Evolutionary conservation across 1,139 yeast species (phyloP), one percentile per base, ranked within the genome.

Genomic region (Scheffersomyces cryptocercus): DNA sequence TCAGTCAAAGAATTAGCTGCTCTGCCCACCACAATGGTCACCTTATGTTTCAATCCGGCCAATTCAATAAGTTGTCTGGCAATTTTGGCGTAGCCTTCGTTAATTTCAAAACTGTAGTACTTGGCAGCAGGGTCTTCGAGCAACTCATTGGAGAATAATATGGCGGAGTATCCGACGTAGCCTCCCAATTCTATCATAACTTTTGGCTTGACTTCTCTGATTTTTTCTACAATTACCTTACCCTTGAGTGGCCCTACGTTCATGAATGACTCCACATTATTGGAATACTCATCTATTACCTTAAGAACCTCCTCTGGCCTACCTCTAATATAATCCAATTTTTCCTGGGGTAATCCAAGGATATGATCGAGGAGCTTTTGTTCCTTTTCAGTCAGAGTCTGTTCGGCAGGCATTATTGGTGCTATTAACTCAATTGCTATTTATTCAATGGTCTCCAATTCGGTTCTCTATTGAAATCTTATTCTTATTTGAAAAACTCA

Each of bases 131-230:
- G 45, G 39, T 54, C 60, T 32, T 56, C 49, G 6, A 51, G 46
- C 47, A 69, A 47, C 45, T 62, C 60, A 29, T 52, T 55, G 1
- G 67, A 67, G 45, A 71, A 71, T 29, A 64, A 50, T 2, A 76
- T 62, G 6, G 78, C 73, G 0, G 76, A 67, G 47, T 75, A 75
- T 0, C 81, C 81, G 14, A 70, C 57, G 44, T 66, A 73, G 3
- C 76, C 63, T 4, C 81, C 81, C 36, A 76, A 56, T 48, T 77
- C 81, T 34, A 70, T 55, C 57, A 73, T 56, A 3, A 62, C 43
- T 31, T 59, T 60, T 1, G 79, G 78, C 16, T 61, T 52, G 4
- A 41, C 36, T 36, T 57, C 46, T 8, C 44, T 46, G 16, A 74
- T 58, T 39, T 61, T 51, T 3, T 65, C 58, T 12, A 58, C 39